Percentiles rank a stretch among this genome's conserved stretches.
Evolutionary conservation across 2,329 filamentous ascomycete species (phyloP).

Genomic region (Fusarium continuum): DNA sequence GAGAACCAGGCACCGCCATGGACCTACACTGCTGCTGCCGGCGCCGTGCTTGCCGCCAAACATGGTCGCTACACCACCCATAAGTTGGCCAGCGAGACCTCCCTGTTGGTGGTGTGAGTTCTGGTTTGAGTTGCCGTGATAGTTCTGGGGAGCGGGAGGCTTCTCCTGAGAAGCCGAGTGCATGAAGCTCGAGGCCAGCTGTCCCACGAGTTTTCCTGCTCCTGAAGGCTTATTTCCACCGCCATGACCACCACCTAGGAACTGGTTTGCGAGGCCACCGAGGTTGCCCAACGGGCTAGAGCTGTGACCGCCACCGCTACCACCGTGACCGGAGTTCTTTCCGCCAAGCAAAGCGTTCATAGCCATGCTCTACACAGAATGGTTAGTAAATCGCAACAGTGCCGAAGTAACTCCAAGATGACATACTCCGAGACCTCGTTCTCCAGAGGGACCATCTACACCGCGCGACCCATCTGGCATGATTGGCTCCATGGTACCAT

Average conservation of each 20-base stretch:
- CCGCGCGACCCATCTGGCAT: conserved; percentile 62
- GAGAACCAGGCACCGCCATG: background rate
- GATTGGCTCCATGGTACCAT: conserved; percentile 69
- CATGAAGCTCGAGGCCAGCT: conserved; percentile 65
- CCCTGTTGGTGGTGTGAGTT: conserved; percentile 53
- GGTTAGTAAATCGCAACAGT: conserved; percentile 17
- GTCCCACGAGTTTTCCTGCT: conserved; percentile 65
- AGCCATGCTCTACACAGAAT: conserved; percentile 59
- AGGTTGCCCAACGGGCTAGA: conserved; percentile 52
- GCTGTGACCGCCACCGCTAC: conserved; percentile 45
- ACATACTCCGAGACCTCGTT: conserved; percentile 73
- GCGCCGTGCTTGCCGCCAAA: conserved; percentile 59
- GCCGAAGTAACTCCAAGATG: conserved; percentile 2
- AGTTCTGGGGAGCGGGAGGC: conserved; percentile 57
- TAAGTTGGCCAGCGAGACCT: conserved; percentile 62
- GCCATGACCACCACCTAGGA: conserved; percentile 52
- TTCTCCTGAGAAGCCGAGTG: conserved; percentile 57
- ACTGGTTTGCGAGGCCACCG: conserved; percentile 58
- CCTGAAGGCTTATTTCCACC: conserved; percentile 51
- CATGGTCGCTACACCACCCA: conserved; percentile 65
- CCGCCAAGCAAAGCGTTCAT: conserved; percentile 66
- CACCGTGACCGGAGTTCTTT: conserved; percentile 49
- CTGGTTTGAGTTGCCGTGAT: conserved; percentile 58
- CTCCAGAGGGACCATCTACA: conserved; percentile 61
- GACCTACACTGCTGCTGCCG: conserved; percentile 47